phyloP scores from a whole-genome alignment of 2,329 filamentous ascomycete species.

The Metarhizium guizhouense region DNA sequence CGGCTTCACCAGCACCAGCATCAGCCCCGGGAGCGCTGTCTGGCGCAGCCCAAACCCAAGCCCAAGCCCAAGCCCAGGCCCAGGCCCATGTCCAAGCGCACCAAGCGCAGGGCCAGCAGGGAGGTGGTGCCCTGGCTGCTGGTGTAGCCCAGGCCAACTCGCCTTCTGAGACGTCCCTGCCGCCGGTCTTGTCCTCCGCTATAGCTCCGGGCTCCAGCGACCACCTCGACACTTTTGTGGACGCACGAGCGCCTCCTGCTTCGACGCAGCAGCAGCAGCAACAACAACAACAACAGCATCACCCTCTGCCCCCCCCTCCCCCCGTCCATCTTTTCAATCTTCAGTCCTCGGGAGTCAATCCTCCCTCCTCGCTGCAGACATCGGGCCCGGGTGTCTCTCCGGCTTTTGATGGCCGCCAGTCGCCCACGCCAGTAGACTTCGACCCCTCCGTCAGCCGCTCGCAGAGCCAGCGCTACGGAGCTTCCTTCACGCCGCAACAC shows the following conservation, averaged over 20 bases:
- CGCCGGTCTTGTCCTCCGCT: conserved; percentile 38
- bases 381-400: conserved; percentile 14
- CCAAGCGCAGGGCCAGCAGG: not conserved
- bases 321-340: conserved; percentile 23
- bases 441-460: conserved; percentile 34
- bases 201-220: conserved; percentile 38
- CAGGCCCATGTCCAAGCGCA: not conserved
- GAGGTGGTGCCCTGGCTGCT: not conserved
- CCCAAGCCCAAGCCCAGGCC: not conserved
- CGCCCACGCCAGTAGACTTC: conserved; percentile 30
- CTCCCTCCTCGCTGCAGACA: conserved; percentile 22
- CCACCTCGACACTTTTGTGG: conserved; percentile 28
- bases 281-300: conserved; percentile 19
- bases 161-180: conserved; percentile 24
- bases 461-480: conserved; percentile 40
- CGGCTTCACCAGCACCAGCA: not conserved
- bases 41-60: not conserved
- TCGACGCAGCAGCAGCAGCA: conserved; percentile 17
- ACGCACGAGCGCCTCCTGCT: conserved; percentile 8
- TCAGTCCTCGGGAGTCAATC: conserved; percentile 18
- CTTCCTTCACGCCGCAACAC: conserved; percentile 16
- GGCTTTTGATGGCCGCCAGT: conserved; percentile 25
- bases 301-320: conserved; percentile 16
- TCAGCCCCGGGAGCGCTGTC: conserved; percentile 1
- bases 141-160: conserved; percentile 17